These are phyloP conservation scores for Candida morakotiae DNA, from an alignment of 805 yeast genomes.

Conservation along the genomic window DNA sequence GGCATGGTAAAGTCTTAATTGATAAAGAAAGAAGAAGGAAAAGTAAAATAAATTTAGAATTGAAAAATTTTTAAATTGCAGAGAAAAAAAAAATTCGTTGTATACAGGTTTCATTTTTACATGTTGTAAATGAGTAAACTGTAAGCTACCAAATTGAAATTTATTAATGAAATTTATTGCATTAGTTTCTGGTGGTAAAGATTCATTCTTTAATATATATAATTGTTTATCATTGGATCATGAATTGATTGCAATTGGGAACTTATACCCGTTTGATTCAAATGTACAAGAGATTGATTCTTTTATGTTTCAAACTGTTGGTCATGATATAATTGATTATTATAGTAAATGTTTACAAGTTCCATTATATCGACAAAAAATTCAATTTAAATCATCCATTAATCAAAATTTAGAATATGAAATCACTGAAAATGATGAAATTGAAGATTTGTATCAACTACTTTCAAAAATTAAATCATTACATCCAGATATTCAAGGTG, in stretches of 20 bases:
- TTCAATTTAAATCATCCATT: constrained; percentile 53
- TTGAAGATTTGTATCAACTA: constrained; percentile 71
- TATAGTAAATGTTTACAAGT: constrained; percentile 71
- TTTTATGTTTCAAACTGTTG: constrained; percentile 97
- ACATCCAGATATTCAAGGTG: constrained; percentile 77
- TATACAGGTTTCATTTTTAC: constrained; percentile 1
- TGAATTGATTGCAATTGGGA: constrained; percentile 79
- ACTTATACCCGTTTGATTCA: constrained; percentile 48
- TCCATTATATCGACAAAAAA: constrained; percentile 72
- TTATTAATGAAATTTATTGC: constrained; percentile 82
- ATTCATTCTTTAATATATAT: constrained; percentile 83
- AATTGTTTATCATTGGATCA: constrained; percentile 88
- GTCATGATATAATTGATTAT: constrained; percentile 67
- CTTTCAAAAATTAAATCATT: constrained; percentile 41
- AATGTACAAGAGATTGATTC: constrained; percentile 73
- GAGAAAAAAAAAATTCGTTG: background rate
- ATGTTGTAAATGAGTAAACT: background rate
- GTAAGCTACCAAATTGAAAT: background rate
- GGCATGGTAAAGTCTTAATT: constrained; percentile 46
- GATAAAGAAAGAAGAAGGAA: constrained; percentile 6
- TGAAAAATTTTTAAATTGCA: constrained; percentile 5
- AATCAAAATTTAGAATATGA: constrained; percentile 67
- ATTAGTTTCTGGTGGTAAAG: constrained; percentile 92
- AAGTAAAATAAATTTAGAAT: constrained; percentile 10
- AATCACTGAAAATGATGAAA: constrained; percentile 72